These are phyloP conservation scores for Eleusine indica DNA, from an alignment of 176 grass and related monocot species.

Conservation along the genomic window DNA sequence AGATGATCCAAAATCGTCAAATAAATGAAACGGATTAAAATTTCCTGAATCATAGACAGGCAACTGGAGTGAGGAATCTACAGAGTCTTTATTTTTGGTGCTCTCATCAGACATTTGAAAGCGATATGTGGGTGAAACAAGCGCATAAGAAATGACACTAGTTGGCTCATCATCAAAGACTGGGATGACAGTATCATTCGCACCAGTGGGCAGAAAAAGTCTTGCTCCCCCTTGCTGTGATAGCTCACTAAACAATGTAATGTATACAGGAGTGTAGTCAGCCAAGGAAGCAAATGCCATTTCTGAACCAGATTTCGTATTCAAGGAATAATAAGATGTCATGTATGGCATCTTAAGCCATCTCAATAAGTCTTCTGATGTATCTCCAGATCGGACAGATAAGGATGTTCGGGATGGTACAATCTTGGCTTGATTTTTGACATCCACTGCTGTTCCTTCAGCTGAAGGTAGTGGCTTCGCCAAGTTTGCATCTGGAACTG, in stretches of 20 bases:
- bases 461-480: conserved; percentile 39
- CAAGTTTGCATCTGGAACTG: conserved; percentile 55
- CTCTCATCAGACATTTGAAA: conserved; percentile 63
- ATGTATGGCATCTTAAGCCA: conserved; percentile 77
- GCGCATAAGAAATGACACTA: conserved; percentile 88
- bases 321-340: conserved; percentile 64
- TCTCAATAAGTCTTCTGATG: conserved; percentile 60
- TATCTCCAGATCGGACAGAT: conserved; percentile 56
- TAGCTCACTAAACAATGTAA: conserved; percentile 74
- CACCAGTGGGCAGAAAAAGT: conserved; percentile 75
- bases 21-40: conserved; percentile 68
- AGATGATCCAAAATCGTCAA: conserved; percentile 72
- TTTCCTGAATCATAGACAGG: conserved; percentile 74
- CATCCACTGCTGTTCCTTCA: conserved; percentile 47
- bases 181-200: conserved; percentile 76
- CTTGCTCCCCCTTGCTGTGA: conserved; percentile 63
- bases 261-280: conserved; percentile 70
- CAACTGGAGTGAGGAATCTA: conserved; percentile 61
- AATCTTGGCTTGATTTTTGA: conserved; percentile 47
- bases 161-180: conserved; percentile 97
- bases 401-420: conserved; percentile 40
- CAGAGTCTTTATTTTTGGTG: conserved; percentile 53
- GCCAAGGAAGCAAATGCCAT: conserved; percentile 54
- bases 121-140: conserved; percentile 77
- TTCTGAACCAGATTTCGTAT: conserved; percentile 64